A percentile compares a stretch with the other conserved stretches of the same genome.
Evolutionary conservation across 2,329 filamentous ascomycete species (phyloP).

Genomic region (Monosporascus sp.): DNA sequence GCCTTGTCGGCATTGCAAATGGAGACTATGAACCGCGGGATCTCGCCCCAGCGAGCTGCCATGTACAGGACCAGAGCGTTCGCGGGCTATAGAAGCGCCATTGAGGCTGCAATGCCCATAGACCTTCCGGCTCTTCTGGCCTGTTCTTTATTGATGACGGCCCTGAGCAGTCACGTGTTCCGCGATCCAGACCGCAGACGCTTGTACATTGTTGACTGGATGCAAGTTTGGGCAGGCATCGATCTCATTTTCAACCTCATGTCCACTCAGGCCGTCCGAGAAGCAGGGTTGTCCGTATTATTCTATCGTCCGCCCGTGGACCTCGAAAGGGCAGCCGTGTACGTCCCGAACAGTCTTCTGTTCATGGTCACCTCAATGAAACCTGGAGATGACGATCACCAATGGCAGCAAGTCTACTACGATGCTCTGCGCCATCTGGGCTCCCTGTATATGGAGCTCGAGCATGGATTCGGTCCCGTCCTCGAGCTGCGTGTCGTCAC

Average conservation of each 20-base stretch:
- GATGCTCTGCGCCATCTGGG: constrained; percentile 43
- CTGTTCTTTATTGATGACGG: constrained; percentile 46
- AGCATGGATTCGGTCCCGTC: constrained; percentile 36
- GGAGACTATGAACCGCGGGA: constrained; percentile 32
- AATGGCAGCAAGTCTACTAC: constrained; percentile 36
- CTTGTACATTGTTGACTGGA: constrained; percentile 51
- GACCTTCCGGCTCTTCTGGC: constrained; percentile 46
- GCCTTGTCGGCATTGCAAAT: constrained; percentile 46
- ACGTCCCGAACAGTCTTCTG: constrained; percentile 43
- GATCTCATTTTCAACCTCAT: constrained; percentile 41
- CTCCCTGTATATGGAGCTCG: constrained; percentile 45
- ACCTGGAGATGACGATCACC: constrained; percentile 35
- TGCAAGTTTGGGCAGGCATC: constrained; percentile 50
- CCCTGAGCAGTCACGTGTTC: constrained; percentile 45
- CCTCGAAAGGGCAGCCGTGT: constrained; percentile 31
- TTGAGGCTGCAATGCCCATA: constrained; percentile 38
- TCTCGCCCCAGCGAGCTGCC: constrained; percentile 33
- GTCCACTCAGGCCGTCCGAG: constrained; percentile 22
- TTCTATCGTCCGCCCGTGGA: constrained; percentile 46
- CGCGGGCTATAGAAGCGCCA: constrained; percentile 45
- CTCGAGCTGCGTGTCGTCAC: constrained; percentile 46
- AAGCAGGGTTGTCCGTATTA: constrained; percentile 40
- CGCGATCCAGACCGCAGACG: constrained; percentile 38
- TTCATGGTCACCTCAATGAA: constrained; percentile 43
- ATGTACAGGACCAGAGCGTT: constrained; percentile 45